These are phyloP conservation scores for Penicillium sp. DNA, from an alignment of 2,329 filamentous ascomycete genomes.

Conservation along the genomic window DNA sequence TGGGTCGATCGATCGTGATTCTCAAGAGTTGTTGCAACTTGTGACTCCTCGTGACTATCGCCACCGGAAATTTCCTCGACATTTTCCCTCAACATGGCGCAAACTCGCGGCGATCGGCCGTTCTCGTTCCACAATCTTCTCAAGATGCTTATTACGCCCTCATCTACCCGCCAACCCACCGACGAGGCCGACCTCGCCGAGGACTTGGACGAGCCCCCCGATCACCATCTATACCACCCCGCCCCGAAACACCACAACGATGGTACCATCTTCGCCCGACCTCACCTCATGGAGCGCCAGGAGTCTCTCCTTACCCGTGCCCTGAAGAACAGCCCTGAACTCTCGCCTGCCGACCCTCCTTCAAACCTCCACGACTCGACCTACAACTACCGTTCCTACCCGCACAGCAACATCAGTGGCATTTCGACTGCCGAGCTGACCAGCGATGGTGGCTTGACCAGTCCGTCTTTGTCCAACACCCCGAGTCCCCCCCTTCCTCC, in stretches of 20 bases:
- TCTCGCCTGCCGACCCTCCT: constrained; percentile 31
- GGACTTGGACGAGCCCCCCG: constrained; percentile 85
- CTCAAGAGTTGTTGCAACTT: constrained; percentile 21
- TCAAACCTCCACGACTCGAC: constrained; percentile 37
- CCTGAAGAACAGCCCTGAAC: constrained; percentile 62
- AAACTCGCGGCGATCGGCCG: constrained; percentile 29
- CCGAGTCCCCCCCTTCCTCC: constrained; percentile 74
- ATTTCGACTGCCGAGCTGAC: constrained; percentile 85
- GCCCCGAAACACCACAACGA: constrained; percentile 29
- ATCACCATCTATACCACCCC: constrained; percentile 40
- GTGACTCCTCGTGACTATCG: constrained; percentile 14
- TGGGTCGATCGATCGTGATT: constrained; percentile 28
- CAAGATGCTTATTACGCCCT: constrained; percentile 43
- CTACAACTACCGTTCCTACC: constrained; percentile 53
- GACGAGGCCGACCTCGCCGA: constrained; percentile 60
- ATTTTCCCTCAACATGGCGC: constrained; percentile 25
- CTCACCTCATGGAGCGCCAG: constrained; percentile 52
- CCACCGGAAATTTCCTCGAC: constrained; percentile 5
- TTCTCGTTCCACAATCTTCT: constrained; percentile 39
- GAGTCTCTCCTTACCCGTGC: constrained; percentile 85
- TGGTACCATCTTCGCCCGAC: constrained; percentile 38
- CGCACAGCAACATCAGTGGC: constrained; percentile 69
- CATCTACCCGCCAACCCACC: constrained; percentile 32
- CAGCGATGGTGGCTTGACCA: constrained; percentile 89
- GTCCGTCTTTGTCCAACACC: constrained; percentile 77